Base-by-base conservation (phyloP, 345 rosid genomes). In the Murraya paniculata region DNA sequence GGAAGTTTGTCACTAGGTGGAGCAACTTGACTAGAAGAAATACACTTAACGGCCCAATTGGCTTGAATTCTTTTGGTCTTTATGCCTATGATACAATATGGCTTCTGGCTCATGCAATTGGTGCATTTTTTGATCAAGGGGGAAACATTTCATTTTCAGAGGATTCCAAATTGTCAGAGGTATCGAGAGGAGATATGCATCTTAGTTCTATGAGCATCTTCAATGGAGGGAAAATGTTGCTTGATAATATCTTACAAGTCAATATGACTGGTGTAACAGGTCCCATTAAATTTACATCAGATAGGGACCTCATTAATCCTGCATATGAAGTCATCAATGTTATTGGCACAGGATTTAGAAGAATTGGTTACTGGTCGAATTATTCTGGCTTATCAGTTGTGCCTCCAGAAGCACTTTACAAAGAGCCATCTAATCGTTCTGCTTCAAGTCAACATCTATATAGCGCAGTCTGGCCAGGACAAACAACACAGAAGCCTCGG, bases 81-180 rank as follows among this genome's bases (percentile, higher is more conserved):
- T 95, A 91, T 57, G 97, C 98, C 27, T 95, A 95, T 53, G 98
- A 93, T 86, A 91, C 98, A 0, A 91, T 95, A 14, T 90, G 98
- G 97, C 68, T 95, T 38, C 92, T 95, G 73, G 97, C 98, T 73
- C 91, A 79, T 7, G 94, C 98, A 78, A 74, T 95, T 56, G 80
- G 88, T n/a, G 82, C 84, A 57, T 90, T 90, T 70, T 84, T 95
- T 60, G 81, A 84, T 45, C 87, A 73, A 71, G 97, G 97, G 9
- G 94, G 92, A 53, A 89, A 88, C 57, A 64, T 95, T 77, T 88
- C 93, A 0, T 95, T 95, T 73, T 90, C 92, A 2, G 86, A 80
- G 19, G 82, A 86, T 83, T 83, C 94, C 0, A 80, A 75, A 80
- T 65, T 86, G 69, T 55, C 80, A 19, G 76, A 77, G 67, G 75